Evolutionary conservation across 2,329 filamentous ascomycete species (phyloP).

Genomic region (Phyllosticta ampelicida): DNA sequence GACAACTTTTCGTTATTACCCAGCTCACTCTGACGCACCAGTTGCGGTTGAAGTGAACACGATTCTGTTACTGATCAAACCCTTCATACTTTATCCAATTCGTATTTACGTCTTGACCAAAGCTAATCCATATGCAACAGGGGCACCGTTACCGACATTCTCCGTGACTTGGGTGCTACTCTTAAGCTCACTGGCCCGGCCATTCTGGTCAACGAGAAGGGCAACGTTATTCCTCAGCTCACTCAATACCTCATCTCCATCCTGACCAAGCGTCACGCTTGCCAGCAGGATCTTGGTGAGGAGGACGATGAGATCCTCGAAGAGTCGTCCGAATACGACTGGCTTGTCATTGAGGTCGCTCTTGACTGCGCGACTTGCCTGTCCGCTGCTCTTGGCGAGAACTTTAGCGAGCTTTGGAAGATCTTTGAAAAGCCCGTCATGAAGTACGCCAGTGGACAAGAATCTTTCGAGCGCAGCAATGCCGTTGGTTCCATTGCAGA

Average conservation of each 20-base stretch:
- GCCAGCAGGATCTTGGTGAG: conserved; percentile 82
- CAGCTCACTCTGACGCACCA: conserved; percentile 98
- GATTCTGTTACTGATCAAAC: conserved; percentile 50
- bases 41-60: conserved; percentile 81
- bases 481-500: conserved; percentile 89
- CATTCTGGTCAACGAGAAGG: conserved; percentile 60
- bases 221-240: conserved; percentile 57
- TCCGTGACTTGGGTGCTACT: conserved; percentile 81
- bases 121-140: conserved; percentile 35
- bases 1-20: conserved; percentile 79
- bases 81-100: conserved; percentile 16
- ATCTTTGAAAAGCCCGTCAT: conserved; percentile 87
- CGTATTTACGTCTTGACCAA: not conserved
- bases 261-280: conserved; percentile 82
- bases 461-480: conserved; percentile 77
- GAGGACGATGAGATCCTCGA: conserved; percentile 52
- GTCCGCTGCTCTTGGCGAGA: conserved; percentile 66
- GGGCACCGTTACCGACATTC: conserved; percentile 85
- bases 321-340: conserved; percentile 91
- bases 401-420: conserved; percentile 86
- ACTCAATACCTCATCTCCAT: conserved; percentile 66
- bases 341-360: conserved; percentile 90
- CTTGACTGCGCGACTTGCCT: conserved; percentile 83
- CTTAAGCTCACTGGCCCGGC: conserved; percentile 86
- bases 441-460: conserved; percentile 76